These are phyloP conservation scores for Verticillium longisporum DNA, from an alignment of 2,329 filamentous ascomycete genomes.

Conservation along the genomic window DNA sequence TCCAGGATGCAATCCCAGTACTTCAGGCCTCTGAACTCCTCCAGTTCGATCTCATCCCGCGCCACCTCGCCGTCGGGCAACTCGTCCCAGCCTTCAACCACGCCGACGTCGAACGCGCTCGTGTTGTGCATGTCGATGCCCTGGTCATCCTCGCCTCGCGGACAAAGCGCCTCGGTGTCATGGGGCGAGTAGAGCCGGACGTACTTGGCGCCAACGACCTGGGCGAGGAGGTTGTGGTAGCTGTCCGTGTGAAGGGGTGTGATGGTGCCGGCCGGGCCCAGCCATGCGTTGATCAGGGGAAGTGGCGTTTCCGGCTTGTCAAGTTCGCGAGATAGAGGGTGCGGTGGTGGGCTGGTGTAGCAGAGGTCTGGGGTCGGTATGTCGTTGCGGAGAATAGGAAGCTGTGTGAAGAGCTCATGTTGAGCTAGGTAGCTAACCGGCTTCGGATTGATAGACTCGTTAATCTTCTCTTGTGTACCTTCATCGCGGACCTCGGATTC, in stretches of 20 bases:
- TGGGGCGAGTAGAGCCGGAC: slow-evolving; percentile 75
- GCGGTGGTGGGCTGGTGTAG: slow-evolving; percentile 60
- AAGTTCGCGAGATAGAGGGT: slow-evolving; percentile 23
- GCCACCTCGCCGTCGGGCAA: slow-evolving; percentile 16
- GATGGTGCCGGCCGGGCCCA: slow-evolving; percentile 81
- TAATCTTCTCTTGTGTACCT: not conserved
- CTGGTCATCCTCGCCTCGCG: slow-evolving; percentile 55
- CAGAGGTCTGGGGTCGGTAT: slow-evolving; percentile 80
- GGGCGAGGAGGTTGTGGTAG: slow-evolving; percentile 86
- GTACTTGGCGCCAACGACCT: slow-evolving; percentile 88
- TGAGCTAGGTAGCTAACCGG: slow-evolving; percentile 82
- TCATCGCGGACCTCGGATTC: too few species aligned
- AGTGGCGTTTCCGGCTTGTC: slow-evolving; percentile 8
- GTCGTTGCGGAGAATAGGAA: slow-evolving; percentile 69
- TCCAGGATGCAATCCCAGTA: slow-evolving; percentile 74
- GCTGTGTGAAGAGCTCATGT: slow-evolving; percentile 78
- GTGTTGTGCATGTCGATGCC: slow-evolving; percentile 93
- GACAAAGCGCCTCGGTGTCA: slow-evolving; percentile 51
- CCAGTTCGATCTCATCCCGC: slow-evolving; percentile 26
- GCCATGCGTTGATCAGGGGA: slow-evolving; percentile 73
- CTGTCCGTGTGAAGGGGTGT: slow-evolving; percentile 91
- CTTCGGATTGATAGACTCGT: not conserved
- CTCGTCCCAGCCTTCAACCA: slow-evolving; percentile 55
- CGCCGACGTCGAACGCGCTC: slow-evolving; percentile 68
- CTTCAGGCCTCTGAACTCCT: slow-evolving; percentile 49